phyloP scores from a whole-genome alignment of 2,329 filamentous ascomycete genomes.

The Bipolaris zeicola region DNA sequence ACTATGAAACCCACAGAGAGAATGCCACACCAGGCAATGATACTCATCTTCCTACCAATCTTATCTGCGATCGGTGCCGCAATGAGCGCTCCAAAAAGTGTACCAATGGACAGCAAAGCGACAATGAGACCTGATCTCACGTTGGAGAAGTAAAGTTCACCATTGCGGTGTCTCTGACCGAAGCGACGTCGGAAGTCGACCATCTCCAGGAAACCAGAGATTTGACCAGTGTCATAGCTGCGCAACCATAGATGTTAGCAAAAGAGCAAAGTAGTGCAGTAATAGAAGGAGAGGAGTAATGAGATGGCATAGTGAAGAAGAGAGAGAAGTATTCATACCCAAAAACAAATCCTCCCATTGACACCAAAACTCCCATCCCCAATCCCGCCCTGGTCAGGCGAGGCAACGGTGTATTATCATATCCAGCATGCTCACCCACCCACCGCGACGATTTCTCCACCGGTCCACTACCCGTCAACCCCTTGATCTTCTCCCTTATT shows the following conservation, averaged over 20 bases:
- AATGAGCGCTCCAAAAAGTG: conserved; percentile 71
- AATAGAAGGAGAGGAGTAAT: not conserved
- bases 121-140: conserved; percentile 40
- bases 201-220: conserved; percentile 42
- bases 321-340: not conserved
- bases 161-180: conserved; percentile 23
- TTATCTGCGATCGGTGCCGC: conserved; percentile 63
- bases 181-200: conserved; percentile 34
- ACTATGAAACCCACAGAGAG: conserved; percentile 67
- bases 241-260: not conserved
- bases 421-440: conserved; percentile 29
- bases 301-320: not conserved
- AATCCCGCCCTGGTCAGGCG: conserved; percentile 27
- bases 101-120: conserved; percentile 67
- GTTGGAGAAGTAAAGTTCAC: conserved; percentile 33
- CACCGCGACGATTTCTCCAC: conserved; percentile 21
- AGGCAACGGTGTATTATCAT: conserved; percentile 30
- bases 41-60: conserved; percentile 65
- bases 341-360: conserved; percentile 31
- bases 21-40: conserved; percentile 64
- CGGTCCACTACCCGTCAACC: conserved; percentile 23
- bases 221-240: conserved; percentile 36
- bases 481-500: conserved; percentile 19
- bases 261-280: not conserved
- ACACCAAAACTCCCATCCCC: conserved; percentile 38